Evolutionary conservation across 129 eudicot genomes (phyloP).

Genomic region (Helianthus annuus): DNA sequence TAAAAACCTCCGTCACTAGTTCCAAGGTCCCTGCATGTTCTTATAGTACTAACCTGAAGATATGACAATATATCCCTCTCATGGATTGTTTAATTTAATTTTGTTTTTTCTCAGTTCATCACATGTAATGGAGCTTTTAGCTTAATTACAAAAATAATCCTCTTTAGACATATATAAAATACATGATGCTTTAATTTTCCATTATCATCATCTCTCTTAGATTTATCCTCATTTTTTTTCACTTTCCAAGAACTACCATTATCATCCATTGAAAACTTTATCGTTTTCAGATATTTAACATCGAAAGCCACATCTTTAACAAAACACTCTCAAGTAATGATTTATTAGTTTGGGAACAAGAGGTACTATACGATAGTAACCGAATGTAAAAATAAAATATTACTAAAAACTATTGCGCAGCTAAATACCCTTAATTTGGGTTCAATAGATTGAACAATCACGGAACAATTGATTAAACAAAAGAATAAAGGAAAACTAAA

Average conservation of each 20-base stretch:
- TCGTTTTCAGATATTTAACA: neutral
- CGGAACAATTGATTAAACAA: too few species aligned
- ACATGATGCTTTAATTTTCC: neutral
- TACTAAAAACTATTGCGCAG: too few species aligned
- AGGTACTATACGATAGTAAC: neutral
- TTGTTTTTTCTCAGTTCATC: too few species aligned
- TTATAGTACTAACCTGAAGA: too few species aligned
- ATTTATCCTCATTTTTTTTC: constrained; percentile 7
- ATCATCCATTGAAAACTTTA: neutral
- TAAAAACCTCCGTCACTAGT: too few species aligned
- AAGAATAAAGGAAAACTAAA: neutral
- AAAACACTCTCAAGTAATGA: neutral
- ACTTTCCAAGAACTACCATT: neutral
- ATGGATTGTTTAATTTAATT: too few species aligned
- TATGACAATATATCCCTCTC: too few species aligned
- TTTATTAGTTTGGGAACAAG: neutral
- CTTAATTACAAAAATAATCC: neutral
- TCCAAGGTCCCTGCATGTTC: too few species aligned
- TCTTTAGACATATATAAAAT: constrained; percentile 62
- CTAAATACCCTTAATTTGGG: too few species aligned
- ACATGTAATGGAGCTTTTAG: too few species aligned
- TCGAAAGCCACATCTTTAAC: constrained; percentile 13
- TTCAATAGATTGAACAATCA: too few species aligned
- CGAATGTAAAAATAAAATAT: neutral
- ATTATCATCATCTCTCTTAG: constrained; percentile 19